Percentiles rank a stretch among this genome's conserved stretches.
Conservation (phyloP, 2,329 filamentous ascomycete species). For the Pseudogymnoascus sp. region DNA sequence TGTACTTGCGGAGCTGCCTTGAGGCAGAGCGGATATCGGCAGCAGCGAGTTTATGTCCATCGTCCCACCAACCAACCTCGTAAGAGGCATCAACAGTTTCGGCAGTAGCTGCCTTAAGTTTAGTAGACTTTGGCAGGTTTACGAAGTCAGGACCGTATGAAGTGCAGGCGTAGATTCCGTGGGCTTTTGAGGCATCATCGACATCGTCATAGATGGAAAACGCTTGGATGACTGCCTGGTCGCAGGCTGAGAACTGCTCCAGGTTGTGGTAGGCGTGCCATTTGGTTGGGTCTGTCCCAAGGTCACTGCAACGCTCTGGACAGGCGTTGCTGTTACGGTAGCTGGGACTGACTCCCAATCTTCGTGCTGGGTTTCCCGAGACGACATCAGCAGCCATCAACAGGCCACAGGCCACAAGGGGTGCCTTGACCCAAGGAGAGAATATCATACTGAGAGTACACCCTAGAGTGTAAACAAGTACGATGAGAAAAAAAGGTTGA, state of each 20-base stretch:
- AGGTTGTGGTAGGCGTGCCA: slow-evolving; percentile 14
- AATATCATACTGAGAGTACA: neutral
- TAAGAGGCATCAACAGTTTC: slow-evolving; percentile 21
- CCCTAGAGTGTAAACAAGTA: neutral
- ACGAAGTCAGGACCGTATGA: slow-evolving; percentile 22
- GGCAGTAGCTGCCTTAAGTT: neutral
- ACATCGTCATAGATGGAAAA: slow-evolving; percentile 32
- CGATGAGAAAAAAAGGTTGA: too few relatives aligned
- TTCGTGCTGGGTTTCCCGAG: neutral
- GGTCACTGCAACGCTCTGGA: neutral
- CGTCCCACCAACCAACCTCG: slow-evolving; percentile 27
- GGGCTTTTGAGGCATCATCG: slow-evolving; percentile 24
- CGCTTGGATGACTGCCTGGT: slow-evolving; percentile 28
- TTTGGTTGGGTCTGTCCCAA: neutral
- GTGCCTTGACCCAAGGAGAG: neutral
- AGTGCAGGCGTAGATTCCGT: slow-evolving; percentile 30
- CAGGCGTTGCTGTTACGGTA: neutral
- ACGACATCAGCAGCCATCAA: neutral
- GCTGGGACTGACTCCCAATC: neutral
- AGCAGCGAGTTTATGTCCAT: slow-evolving; percentile 19
- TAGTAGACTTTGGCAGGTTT: slow-evolving; percentile 2
- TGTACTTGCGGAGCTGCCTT: slow-evolving; percentile 28
- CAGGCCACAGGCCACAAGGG: neutral
- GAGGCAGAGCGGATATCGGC: slow-evolving; percentile 22
- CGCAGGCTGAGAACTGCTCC: slow-evolving; percentile 25